Conservation (phyloP, 306 rosid species). For the Cicer bijugum region DNA sequence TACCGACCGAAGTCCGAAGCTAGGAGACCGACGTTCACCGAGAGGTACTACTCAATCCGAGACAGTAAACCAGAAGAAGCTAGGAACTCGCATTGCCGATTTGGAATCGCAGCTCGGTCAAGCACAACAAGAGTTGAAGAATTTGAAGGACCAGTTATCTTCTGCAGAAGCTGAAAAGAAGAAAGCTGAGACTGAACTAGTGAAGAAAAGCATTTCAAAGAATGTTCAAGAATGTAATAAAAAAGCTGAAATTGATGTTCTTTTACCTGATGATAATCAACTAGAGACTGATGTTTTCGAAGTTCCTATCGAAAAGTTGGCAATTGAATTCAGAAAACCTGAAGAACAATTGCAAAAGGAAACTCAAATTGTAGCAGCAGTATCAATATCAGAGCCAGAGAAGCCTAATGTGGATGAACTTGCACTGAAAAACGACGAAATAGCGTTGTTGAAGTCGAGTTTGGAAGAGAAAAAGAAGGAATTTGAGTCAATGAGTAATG, state of each 20-base stretch:
- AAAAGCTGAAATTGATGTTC: conserved; percentile 46
- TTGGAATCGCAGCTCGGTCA: conserved; percentile 89
- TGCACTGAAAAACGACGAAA: conserved; percentile 56
- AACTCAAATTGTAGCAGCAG: conserved; percentile 43
- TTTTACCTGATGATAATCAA: conserved; percentile 49
- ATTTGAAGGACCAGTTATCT: conserved; percentile 71
- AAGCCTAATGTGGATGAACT: conserved; percentile 53
- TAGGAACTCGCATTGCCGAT: conserved; percentile 87
- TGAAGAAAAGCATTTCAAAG: conserved; percentile 57
- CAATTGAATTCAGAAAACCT: conserved; percentile 47
- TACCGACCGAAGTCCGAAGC: conserved; percentile 75
- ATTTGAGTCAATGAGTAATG: conserved; percentile 46
- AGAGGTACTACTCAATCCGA: conserved; percentile 69
- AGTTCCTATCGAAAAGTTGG: conserved; percentile 66
- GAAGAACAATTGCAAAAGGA: conserved; percentile 49
- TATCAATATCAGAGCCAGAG: conserved; percentile 46
- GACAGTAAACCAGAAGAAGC: conserved; percentile 71
- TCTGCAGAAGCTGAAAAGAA: conserved; percentile 88
- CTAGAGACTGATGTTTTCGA: conserved; percentile 81
- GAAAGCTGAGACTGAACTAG: conserved; percentile 73
- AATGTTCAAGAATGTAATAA: conserved; percentile 46
- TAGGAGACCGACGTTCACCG: conserved; percentile 79
- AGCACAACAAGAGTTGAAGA: conserved; percentile 73
- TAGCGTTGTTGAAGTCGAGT: conserved; percentile 49
- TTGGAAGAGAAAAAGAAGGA: conserved; percentile 67